Evolutionary conservation across 805 yeast genomes (phyloP).

Genomic region (Myxozyma kluyveri): DNA sequence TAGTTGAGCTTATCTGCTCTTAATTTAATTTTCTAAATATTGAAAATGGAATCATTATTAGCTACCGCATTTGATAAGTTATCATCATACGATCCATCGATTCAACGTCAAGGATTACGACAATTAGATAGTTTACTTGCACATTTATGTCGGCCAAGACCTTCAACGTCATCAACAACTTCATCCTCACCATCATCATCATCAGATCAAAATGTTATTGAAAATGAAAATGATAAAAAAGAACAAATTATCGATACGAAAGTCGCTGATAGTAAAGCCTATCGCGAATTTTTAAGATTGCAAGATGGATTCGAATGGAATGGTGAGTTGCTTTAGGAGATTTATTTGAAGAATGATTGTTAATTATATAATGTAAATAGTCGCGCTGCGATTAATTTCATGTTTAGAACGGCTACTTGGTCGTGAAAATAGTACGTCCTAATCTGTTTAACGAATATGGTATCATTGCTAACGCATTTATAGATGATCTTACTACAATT

Average conservation of each 20-base stretch:
- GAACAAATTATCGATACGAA: slow-evolving; percentile 6
- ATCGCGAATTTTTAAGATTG: slow-evolving; percentile 41
- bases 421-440: slow-evolving; percentile 12
- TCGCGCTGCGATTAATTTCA: slow-evolving; percentile 31
- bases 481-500: slow-evolving; percentile 17
- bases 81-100: slow-evolving; percentile 28
- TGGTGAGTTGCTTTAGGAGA: slow-evolving; percentile 43
- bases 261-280: slow-evolving; percentile 25
- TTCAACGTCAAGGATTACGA: slow-evolving; percentile 28
- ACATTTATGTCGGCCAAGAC: slow-evolving; percentile 21
- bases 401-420: slow-evolving; percentile 27
- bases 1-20: too few species aligned
- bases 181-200: not conserved
- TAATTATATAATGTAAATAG: slow-evolving; percentile 4
- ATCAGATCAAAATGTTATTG: not conserved
- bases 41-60: slow-evolving; percentile 26
- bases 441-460: not conserved
- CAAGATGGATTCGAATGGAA: slow-evolving; percentile 59
- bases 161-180: not conserved
- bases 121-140: slow-evolving; percentile 30
- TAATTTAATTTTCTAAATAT: too few species aligned
- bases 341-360: slow-evolving; percentile 13
- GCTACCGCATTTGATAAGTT: slow-evolving; percentile 27
- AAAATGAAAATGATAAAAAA: not conserved
- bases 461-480: not conserved